Conservation (phyloP, 441 rosid species). For the Adansonia rubrostipa region DNA sequence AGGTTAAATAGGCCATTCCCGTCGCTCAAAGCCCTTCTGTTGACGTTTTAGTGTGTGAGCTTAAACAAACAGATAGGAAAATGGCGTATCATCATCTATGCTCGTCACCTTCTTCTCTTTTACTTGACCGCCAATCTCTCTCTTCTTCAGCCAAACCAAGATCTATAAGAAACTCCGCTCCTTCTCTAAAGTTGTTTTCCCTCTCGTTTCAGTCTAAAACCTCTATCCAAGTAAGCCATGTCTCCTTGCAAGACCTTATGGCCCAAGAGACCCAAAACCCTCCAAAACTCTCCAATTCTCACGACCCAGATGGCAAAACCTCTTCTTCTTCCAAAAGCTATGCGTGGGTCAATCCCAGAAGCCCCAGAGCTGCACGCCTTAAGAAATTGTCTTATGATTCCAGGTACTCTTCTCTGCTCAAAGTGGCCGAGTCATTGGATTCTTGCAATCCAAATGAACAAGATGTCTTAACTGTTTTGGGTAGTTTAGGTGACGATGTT, state of each 20-base stretch:
- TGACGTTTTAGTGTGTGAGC: neutral
- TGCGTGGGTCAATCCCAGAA: slow-evolving; percentile 85
- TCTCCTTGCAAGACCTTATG: slow-evolving; percentile 54
- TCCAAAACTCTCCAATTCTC: slow-evolving; percentile 25
- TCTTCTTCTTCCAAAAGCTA: slow-evolving; percentile 35
- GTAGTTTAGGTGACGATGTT: slow-evolving; percentile 51
- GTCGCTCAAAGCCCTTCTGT: too few species aligned
- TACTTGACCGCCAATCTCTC: slow-evolving; percentile 42
- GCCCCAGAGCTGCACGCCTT: slow-evolving; percentile 72
- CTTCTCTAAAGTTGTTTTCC: slow-evolving; percentile 31
- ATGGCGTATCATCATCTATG: slow-evolving; percentile 65
- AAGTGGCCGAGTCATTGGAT: slow-evolving; percentile 62
- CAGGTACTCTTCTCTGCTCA: slow-evolving; percentile 69
- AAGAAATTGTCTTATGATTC: slow-evolving; percentile 62
- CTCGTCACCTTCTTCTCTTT: slow-evolving; percentile 58
- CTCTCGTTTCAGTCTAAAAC: slow-evolving; percentile 36
- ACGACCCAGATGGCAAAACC: slow-evolving; percentile 31
- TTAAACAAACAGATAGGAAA: neutral
- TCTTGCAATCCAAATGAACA: slow-evolving; percentile 45
- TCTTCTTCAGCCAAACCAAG: slow-evolving; percentile 38
- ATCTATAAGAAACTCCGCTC: slow-evolving; percentile 34
- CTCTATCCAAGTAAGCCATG: slow-evolving; percentile 42
- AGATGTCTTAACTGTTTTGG: slow-evolving; percentile 46
- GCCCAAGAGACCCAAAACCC: slow-evolving; percentile 28
- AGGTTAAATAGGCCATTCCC: too few species aligned